phyloP scores from a whole-genome alignment of 768 basidiomycete species.

The Leccinum uliginosum region DNA sequence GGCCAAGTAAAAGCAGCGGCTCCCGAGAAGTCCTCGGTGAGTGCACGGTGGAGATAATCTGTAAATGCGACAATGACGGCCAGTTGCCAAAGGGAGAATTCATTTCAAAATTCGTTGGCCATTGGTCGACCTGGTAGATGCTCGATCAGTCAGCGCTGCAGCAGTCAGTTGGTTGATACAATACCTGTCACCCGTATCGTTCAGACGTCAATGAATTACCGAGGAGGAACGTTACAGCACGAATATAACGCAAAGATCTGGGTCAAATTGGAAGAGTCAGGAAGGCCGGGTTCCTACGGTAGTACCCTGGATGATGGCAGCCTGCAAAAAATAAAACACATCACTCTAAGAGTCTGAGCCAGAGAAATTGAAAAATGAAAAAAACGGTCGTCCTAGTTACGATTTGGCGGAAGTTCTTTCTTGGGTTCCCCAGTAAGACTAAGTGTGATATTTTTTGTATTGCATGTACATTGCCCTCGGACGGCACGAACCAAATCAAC shows the following conservation, averaged over 20 bases:
- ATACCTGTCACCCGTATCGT: neutral
- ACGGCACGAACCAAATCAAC: no score
- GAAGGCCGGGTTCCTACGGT: no score
- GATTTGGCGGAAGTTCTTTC: neutral
- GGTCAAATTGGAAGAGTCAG: neutral
- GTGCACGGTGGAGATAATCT: neutral
- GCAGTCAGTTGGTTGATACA: neutral
- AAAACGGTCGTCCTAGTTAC: neutral
- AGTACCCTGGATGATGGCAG: neutral
- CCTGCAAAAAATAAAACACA: neutral
- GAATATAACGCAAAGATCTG: neutral
- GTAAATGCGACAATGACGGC: neutral
- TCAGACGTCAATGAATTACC: neutral
- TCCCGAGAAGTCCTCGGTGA: neutral
- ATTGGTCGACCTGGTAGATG: neutral
- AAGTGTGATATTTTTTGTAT: neutral
- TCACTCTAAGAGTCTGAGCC: neutral
- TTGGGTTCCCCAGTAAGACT: neutral
- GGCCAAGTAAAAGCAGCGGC: neutral
- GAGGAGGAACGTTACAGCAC: slow-evolving; percentile 1
- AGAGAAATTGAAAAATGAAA: neutral
- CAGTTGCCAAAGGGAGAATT: neutral
- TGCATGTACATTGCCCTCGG: neutral
- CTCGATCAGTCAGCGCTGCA: neutral
- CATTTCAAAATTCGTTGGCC: neutral